Base-by-base conservation (phyloP, 1,284 basidiomycete genomes). In the Cryptococcus hybrid region DNA sequence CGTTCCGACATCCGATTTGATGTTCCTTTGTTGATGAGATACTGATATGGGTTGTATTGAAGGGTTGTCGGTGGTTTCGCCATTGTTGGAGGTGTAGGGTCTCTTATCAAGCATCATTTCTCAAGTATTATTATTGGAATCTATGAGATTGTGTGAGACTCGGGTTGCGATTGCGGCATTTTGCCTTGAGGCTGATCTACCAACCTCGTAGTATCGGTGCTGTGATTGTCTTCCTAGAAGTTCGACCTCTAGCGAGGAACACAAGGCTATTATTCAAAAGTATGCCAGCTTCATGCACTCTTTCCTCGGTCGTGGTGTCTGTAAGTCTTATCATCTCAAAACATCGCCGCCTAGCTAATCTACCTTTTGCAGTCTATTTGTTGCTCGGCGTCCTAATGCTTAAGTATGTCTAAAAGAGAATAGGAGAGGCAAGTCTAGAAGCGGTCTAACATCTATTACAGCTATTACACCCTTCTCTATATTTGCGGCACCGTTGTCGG, bases 271-370 rank as follows among this genome's bases (percentile, higher is more conserved):
- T n/a, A 61, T 79, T 3, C 67, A 76, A 59, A 63, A 66, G 43
- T 79, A 78, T 65, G 78, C 78, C 34, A 72, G 70, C 52, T 79
- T 79, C 59, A 71, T 79, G 71, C 76, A 78, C 60, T 73, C 70
- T 6, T 79, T 78, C 61, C 54, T 74, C 38, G 78, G 78, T 11
- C 70, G 78, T 47, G 78, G 78, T 49, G 75, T 78, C 47, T 76
- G 77, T 78, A 60, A 47, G 35, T 18, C 35, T 44, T 24, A 24
- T 24, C 24, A 24, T 24, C 24, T 38, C 43, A 39, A 13, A 1
- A 12, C 43, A 18, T 13, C 35, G 7, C 24, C 38, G 24, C 18
- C 37, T 18, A 38, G 34, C 52, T 43, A 52, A 7, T 35, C 15
- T 24, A 6, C 34, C n/a, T 40, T 4, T 79, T 71, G 24, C 58